phyloP scores from a whole-genome alignment of 108 stramenopile species.

The Craspedostauros australis region DNA sequence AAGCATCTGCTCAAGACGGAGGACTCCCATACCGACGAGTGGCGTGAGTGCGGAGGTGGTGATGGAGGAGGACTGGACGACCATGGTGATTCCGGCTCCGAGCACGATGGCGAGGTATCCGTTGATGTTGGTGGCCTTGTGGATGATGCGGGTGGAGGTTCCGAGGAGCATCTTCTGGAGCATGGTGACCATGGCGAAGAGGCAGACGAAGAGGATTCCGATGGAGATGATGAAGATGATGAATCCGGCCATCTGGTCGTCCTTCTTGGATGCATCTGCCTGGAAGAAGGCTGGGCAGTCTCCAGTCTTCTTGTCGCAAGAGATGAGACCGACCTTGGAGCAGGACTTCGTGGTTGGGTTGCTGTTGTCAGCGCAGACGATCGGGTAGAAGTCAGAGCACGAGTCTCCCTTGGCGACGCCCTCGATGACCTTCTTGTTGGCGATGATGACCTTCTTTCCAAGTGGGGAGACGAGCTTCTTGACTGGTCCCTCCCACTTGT shows the following conservation, averaged over 20 bases:
- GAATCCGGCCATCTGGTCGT: conserved; percentile 65
- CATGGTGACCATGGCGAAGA: conserved; percentile 71
- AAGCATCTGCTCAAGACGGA: conserved; percentile 72
- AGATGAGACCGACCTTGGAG: conserved; percentile 52
- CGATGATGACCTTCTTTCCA: conserved; percentile 53
- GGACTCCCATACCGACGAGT: conserved; percentile 69
- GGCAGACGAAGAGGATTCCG: conserved; percentile 63
- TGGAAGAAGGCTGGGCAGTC: conserved; percentile 80
- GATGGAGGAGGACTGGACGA: conserved; percentile 80
- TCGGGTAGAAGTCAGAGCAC: conserved; percentile 64
- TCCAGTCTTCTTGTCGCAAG: conserved; percentile 45
- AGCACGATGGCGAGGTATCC: conserved; percentile 73
- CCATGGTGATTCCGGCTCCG: conserved; percentile 71
- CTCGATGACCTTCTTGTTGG: conserved; percentile 75
- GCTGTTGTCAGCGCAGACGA: conserved; percentile 31
- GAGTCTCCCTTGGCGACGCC: conserved; percentile 47
- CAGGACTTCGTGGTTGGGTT: conserved; percentile 46
- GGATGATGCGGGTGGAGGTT: conserved; percentile 68
- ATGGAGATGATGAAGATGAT: conserved; percentile 66
- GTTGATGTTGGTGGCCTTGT: conserved; percentile 85
- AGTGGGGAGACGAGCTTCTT: conserved; percentile 73
- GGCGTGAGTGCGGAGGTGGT: conserved; percentile 82
- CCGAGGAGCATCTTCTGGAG: conserved; percentile 72
- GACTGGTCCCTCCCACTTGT: conserved; percentile 73
- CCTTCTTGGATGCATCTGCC: conserved; percentile 43